Base-by-base conservation (phyloP, 139 green algal species). In the Chlamydomonas asymmetrica region DNA sequence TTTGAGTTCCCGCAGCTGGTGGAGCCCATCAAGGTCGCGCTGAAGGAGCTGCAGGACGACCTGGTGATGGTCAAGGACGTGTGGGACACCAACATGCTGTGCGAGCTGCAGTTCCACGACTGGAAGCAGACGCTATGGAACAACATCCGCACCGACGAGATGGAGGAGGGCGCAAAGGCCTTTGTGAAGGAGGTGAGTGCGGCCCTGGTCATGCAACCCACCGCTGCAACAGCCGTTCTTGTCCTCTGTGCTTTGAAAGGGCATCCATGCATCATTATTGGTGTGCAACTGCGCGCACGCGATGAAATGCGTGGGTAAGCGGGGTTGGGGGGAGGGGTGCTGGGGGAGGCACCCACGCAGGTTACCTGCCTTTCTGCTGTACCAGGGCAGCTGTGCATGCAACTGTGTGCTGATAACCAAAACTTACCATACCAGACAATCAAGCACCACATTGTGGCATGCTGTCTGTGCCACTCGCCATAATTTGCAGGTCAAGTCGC, bases 161-260 rank as follows among this genome's bases (percentile, higher is more conserved):
- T 97, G 88, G 93, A 96, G 79, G 92, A 96, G 18, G 91, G 90
- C 29, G 88, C 91, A 66, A 97, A 96, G 87, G 63, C 66, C 2
- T 94, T 95, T 67, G 84, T 93, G 38, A 97, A 97, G 82, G 91
- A 97, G 75, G 84, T 92, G 29, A 87, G 87, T 59, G 66, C 74
- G 10, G 76, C 90, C 49, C 20, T 22, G 49, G 9, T 49, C 77
- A 41, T 32, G 60, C 60, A 67, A 25, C n/a, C n/a, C n/a, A n/a
- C n/a, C n/a, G n/a, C n/a, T n/a, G n/a, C n/a, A n/a, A n/a, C n/a
- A n/a, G n/a, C n/a, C n/a, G n/a, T n/a, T n/a, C n/a, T n/a, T n/a
- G n/a, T n/a, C n/a, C n/a, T n/a, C n/a, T n/a, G n/a, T n/a, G n/a
- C n/a, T n/a, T n/a, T n/a, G n/a, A n/a, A n/a, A n/a, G n/a, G n/a